Evolutionary conservation across 2,329 filamentous ascomycete genomes (phyloP).

Genomic region (Sarocladium strictum): DNA sequence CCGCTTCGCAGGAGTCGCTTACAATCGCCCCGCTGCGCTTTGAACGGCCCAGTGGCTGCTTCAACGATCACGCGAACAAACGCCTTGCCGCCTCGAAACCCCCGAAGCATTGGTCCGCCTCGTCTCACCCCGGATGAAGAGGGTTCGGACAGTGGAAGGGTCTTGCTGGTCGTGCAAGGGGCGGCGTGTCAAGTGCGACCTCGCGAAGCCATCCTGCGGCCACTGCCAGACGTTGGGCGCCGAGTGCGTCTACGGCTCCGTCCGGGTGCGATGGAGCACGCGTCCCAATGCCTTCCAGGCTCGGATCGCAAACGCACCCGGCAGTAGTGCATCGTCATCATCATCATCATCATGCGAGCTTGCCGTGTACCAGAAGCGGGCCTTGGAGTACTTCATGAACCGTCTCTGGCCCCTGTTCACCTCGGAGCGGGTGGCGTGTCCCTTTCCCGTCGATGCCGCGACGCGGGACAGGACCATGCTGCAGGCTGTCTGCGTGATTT

Average conservation of each 20-base stretch:
- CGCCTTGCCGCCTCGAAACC: background rate
- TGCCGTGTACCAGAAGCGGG: background rate
- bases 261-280: background rate
- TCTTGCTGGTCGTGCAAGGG: background rate
- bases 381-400: background rate
- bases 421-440: background rate
- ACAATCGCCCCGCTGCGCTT: no score
- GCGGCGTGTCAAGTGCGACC: background rate
- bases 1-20: no score
- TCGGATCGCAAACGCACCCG: background rate
- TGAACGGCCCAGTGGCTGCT: no score
- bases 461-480: background rate
- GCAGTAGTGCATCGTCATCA: no score
- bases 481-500: background rate
- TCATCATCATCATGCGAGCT: background rate
- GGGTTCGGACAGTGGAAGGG: background rate
- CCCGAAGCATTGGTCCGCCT: background rate
- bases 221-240: background rate
- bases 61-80: no score
- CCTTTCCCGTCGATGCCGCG: background rate
- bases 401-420: background rate
- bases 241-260: background rate
- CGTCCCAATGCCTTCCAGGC: background rate
- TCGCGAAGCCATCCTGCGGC: background rate
- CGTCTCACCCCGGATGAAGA: background rate